Evolutionary conservation across 164 flowering plant species (phyloP), one percentile per base, ranked within the genome.

Genomic region (Annona cherimola): DNA sequence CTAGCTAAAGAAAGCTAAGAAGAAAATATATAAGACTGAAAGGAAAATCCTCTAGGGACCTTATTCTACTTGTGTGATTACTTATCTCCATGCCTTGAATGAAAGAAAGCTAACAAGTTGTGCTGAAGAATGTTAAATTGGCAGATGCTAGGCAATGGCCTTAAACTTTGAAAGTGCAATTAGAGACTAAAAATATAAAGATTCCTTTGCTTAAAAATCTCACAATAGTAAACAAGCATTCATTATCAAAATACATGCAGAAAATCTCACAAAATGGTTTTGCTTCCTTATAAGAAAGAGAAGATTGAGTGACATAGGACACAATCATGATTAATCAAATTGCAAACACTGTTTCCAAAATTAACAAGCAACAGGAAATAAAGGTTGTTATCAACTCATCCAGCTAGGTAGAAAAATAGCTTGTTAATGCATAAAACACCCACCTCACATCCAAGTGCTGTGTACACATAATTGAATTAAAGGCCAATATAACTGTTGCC

Each of bases 401-500:
- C 44, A 63, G 41, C 40, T 42, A 3, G 45, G 62, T 35, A 35
- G 50, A 40, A 3, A 3, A 35, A 43, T 43, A 69, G 5, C n/a
- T 60, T 45, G 1, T 68, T 11, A 68, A 43, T 39, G 7, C 4
- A 59, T 26, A 43, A 71, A 44, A 68, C 61, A 41, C 59, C 26
- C 66, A 78, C 85, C 98, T 96, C 99, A 88, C 98, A 91, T 75
- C 99, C 99, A 78, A 96, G 96, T 4, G 99, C 99, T 59, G 99
- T 96, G 76, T 96, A 96, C 19, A 96, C 99, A 85, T 96, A 98
- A 83, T 92, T 90, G 83, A 96, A 96, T 81, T 96, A 98, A 72
- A 96, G 98, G 44, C 99, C 99, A 79, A 93, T 96, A 69, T 96
- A 96, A 72, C 99, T 98, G 86, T 98, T 96, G 70, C 99, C 99